A percentile compares a stretch with the other conserved stretches of the same genome.
phyloP scores from a whole-genome alignment of 108 stramenopile species.

The Fragilariopsis cylindrus region DNA sequence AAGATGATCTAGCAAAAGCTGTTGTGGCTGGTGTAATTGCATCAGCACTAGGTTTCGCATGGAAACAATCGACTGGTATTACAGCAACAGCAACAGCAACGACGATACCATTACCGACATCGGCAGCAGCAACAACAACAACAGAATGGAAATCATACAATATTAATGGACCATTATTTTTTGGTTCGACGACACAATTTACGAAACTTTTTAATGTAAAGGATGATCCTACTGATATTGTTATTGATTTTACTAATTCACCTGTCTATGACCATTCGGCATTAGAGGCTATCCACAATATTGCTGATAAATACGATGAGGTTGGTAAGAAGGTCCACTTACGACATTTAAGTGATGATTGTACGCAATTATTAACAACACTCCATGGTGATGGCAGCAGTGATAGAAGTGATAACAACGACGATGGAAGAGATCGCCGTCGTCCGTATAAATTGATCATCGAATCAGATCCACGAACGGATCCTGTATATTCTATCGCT shows the following conservation, averaged over 20 bases:
- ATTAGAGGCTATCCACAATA: constrained; percentile 61
- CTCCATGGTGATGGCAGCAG: neutral
- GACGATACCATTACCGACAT: constrained; percentile 1
- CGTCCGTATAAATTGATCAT: neutral
- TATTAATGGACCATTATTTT: constrained; percentile 82
- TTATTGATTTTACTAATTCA: constrained; percentile 72
- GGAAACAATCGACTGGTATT: constrained; percentile 64
- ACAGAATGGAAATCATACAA: constrained; percentile 48
- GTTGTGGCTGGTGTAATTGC: constrained; percentile 66
- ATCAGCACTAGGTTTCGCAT: constrained; percentile 77
- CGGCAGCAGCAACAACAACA: constrained; percentile 3
- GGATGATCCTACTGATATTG: constrained; percentile 62
- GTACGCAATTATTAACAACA: neutral
- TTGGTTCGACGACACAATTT: constrained; percentile 69
- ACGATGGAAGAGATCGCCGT: neutral
- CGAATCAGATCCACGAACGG: constrained; percentile 13
- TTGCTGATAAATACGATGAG: constrained; percentile 60
- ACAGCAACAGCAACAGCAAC: constrained; percentile 27
- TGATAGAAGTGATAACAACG: neutral
- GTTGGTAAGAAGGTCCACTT: constrained; percentile 57
- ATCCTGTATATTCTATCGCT: constrained; percentile 13
- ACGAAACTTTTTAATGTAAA: constrained; percentile 51
- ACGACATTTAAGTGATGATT: constrained; percentile 6
- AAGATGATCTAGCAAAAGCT: constrained; percentile 72
- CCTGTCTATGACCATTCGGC: constrained; percentile 77